phyloP scores from a whole-genome alignment of 257 asterid genomes.

The Forsythia suspensa region DNA sequence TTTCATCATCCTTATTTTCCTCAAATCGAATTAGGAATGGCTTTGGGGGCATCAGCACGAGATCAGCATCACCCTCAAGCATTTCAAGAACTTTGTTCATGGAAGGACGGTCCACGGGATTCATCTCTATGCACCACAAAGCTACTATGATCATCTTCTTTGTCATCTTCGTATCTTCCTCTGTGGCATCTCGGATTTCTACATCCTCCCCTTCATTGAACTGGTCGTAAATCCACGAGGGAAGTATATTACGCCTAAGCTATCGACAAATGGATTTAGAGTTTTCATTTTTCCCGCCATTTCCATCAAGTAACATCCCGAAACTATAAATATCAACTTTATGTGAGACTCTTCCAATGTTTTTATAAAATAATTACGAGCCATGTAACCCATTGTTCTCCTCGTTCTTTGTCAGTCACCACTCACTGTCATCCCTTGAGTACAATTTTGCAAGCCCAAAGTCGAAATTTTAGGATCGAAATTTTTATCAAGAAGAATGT shows the following conservation, averaged over 20 bases:
- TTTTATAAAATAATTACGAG: constrained; percentile 23
- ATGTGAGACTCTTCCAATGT: constrained; percentile 15
- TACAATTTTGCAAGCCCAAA: no score
- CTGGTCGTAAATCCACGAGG: constrained; percentile 16
- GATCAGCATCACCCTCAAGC: constrained; percentile 17
- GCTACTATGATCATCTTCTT: constrained; percentile 20
- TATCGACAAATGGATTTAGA: no score
- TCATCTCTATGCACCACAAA: constrained; percentile 31
- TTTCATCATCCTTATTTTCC: not conserved
- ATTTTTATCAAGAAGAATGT: no score
- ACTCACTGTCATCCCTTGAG: no score
- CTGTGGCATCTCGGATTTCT: constrained; percentile 6
- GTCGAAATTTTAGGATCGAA: no score
- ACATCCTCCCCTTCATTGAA: not conserved
- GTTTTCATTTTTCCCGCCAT: no score
- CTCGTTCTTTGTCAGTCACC: not conserved
- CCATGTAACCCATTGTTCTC: constrained; percentile 32
- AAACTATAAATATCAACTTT: constrained; percentile 30
- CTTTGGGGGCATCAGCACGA: constrained; percentile 15
- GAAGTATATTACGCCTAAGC: no score
- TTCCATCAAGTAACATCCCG: constrained; percentile 26
- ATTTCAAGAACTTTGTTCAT: constrained; percentile 23
- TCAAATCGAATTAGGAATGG: constrained; percentile 4
- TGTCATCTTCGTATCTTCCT: not conserved
- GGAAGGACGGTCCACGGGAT: constrained; percentile 18